Percentiles rank a stretch among this genome's conserved stretches.
Conservation (phyloP, 345 rosid genomes). For the Ceriops decandra region DNA sequence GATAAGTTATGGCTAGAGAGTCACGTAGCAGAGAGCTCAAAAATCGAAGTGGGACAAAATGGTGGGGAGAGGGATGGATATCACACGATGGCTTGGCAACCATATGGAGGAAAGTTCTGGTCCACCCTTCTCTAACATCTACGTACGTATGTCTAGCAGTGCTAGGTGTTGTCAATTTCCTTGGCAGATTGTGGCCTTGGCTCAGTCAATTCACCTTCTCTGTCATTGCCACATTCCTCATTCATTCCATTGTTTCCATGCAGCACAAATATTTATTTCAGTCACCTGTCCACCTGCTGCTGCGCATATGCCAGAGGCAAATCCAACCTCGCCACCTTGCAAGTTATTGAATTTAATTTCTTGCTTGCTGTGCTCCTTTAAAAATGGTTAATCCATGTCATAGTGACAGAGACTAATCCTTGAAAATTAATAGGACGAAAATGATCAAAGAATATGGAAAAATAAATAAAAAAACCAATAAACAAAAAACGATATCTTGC, state of each 20-base stretch:
- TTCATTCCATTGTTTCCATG: slow-evolving; percentile 18
- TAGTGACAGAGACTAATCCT: slow-evolving; percentile 10
- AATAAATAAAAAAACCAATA: too few species aligned
- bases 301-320: not conserved
- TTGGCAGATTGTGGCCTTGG: slow-evolving; percentile 16
- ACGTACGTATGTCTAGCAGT: slow-evolving; percentile 19
- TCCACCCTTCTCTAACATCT: slow-evolving; percentile 7
- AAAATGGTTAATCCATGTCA: not conserved
- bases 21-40: too few species aligned
- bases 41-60: too few species aligned
- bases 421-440: too few species aligned
- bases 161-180: slow-evolving; percentile 23
- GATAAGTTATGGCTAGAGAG: too few species aligned
- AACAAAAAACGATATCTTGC: too few species aligned
- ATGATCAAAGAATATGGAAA: too few species aligned
- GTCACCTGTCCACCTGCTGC: slow-evolving; percentile 17
- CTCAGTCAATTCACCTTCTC: slow-evolving; percentile 9
- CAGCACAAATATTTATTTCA: not conserved
- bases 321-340: not conserved
- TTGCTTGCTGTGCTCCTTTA: not conserved
- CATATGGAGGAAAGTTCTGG: slow-evolving; percentile 1
- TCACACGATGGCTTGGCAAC: slow-evolving; percentile 21
- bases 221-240: slow-evolving; percentile 17
- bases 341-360: not conserved
- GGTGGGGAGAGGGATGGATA: not conserved